A percentile compares a stretch with the other conserved stretches of the same genome.
phyloP scores from a whole-genome alignment of 106 monocot genomes.

The Apostasia shenzhenica region DNA sequence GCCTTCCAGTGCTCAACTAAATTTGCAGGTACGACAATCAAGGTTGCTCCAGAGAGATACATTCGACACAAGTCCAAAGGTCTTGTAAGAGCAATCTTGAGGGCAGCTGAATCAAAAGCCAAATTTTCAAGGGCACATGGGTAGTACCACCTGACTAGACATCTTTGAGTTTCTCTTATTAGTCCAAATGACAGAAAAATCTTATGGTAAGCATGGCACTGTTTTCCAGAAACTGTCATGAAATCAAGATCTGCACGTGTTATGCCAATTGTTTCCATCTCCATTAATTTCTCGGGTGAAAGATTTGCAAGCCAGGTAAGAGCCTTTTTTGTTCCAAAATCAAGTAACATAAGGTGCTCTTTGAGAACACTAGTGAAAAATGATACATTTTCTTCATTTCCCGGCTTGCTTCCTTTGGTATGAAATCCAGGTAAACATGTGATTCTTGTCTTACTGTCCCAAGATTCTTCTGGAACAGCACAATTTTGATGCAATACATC shows the following conservation, averaged over 20 bases:
- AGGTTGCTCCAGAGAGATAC: conserved; percentile 83
- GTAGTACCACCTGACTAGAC: conserved; percentile 59
- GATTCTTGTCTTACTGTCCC: conserved; percentile 56
- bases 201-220: conserved; percentile 43
- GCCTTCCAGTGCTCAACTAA: conserved; percentile 94
- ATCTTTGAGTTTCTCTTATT: conserved; percentile 51
- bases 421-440: conserved; percentile 91
- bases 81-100: conserved; percentile 72
- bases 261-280: conserved; percentile 78
- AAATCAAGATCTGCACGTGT: conserved; percentile 39
- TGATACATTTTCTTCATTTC: conserved; percentile 64
- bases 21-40: conserved; percentile 88
- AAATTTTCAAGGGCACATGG: conserved; percentile 77
- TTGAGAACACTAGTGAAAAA: conserved; percentile 75
- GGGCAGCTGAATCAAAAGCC: conserved; percentile 72
- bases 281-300: conserved; percentile 39
- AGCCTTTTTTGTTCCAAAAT: conserved; percentile 65
- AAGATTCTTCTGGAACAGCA: conserved; percentile 59
- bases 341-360: conserved; percentile 50
- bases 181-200: conserved; percentile 93
- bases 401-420: conserved; percentile 50
- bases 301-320: conserved; percentile 79
- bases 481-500: conserved; percentile 65
- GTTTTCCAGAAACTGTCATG: conserved; percentile 4
- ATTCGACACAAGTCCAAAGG: conserved; percentile 55